Conservation (phyloP, 192 early-diverging fungal species). For the Backusella mclennaniae region DNA sequence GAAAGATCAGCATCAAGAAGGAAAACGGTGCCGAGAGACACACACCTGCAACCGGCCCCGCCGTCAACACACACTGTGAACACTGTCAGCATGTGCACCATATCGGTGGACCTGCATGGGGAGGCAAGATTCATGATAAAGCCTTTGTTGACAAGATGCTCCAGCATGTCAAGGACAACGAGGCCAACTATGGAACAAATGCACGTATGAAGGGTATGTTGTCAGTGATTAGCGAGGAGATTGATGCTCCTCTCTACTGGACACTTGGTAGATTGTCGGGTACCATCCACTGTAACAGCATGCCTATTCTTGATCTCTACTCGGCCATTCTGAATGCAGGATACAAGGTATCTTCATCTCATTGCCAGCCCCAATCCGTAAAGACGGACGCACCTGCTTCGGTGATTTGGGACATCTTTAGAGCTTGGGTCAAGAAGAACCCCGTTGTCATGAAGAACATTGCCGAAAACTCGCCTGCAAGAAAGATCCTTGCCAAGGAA, state of each 20-base stretch:
- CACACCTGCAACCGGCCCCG: constrained; percentile 60
- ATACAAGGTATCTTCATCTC: constrained; percentile 85
- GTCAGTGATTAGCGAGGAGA: constrained; percentile 77
- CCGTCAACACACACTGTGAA: constrained; percentile 62
- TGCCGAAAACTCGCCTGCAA: constrained; percentile 63
- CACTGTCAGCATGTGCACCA: constrained; percentile 73
- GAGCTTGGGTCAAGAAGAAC: constrained; percentile 70
- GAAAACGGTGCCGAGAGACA: constrained; percentile 63
- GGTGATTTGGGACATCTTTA: constrained; percentile 93
- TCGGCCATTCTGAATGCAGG: constrained; percentile 93
- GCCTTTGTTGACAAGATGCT: constrained; percentile 85
- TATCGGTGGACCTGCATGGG: constrained; percentile 92
- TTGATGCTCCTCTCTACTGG: constrained; percentile 84
- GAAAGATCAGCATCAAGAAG: constrained; percentile 51
- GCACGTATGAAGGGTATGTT: constrained; percentile 95
- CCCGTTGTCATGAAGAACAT: constrained; percentile 69
- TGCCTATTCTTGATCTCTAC: constrained; percentile 63
- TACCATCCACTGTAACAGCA: constrained; percentile 71
- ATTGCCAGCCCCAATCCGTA: constrained; percentile 74
- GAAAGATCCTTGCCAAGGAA: constrained; percentile 58
- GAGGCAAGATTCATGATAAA: constrained; percentile 78
- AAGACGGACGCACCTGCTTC: constrained; percentile 90
- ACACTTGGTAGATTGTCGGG: constrained; percentile 64
- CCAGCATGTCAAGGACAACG: constrained; percentile 60
- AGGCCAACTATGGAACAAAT: constrained; percentile 72